phyloP scores from a whole-genome alignment of 805 yeast species.

The Kodamaea nitidulidarum region DNA sequence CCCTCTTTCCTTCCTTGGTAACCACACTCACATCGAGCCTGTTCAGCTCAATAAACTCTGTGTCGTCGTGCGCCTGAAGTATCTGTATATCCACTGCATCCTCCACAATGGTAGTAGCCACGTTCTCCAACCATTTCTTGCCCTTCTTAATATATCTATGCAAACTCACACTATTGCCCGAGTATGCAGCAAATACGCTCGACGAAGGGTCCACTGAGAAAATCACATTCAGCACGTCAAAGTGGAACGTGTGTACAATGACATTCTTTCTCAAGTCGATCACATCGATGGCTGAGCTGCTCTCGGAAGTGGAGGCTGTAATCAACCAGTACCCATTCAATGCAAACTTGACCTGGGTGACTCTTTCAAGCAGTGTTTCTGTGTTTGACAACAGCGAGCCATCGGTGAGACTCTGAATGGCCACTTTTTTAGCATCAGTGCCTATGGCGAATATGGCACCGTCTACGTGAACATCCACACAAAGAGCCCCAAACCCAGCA shows the following conservation, averaged over 20 bases:
- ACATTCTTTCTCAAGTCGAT: constrained; percentile 47
- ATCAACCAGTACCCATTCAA: constrained; percentile 63
- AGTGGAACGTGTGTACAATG: constrained; percentile 24
- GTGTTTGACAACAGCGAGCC: constrained; percentile 35
- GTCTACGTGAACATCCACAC: constrained; percentile 43
- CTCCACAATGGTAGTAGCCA: constrained; percentile 3
- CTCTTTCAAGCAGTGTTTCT: constrained; percentile 16
- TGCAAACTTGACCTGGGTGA: constrained; percentile 47
- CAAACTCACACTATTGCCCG: constrained; percentile 19
- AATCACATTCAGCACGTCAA: constrained; percentile 16
- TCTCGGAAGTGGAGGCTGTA: constrained; percentile 23
- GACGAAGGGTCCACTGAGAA: constrained; percentile 37
- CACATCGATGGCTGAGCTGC: constrained; percentile 29
- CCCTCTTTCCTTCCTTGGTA: constrained; percentile 1
- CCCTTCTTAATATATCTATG: constrained; percentile 39
- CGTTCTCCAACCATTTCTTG: constrained; percentile 30
- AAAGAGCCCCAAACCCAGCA: not conserved
- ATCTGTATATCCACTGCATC: constrained; percentile 3
- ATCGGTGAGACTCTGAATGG: constrained; percentile 37
- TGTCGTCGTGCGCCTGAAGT: constrained; percentile 8
- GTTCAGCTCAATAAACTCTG: constrained; percentile 6
- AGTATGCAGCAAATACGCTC: constrained; percentile 24
- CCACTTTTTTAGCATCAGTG: constrained; percentile 25
- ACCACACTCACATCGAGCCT: constrained; percentile 10
- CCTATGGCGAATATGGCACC: constrained; percentile 46